Evolutionary conservation across 1,284 basidiomycete genomes (phyloP).

Genomic region (Lignosus rhinocerotis): DNA sequence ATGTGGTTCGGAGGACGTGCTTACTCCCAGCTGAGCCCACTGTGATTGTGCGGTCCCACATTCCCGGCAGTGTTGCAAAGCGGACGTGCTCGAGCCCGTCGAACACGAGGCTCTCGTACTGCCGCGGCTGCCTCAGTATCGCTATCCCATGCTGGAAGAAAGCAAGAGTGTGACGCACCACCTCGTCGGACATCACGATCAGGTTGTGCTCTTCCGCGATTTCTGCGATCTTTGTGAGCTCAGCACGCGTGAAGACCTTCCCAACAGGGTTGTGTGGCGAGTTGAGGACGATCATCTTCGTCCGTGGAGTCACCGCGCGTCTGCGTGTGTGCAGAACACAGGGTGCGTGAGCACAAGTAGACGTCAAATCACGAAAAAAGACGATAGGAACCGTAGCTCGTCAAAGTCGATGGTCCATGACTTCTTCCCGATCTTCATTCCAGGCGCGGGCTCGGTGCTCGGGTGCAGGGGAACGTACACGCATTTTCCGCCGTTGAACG

Average conservation of each 20-base stretch:
- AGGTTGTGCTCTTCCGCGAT: slow-evolving; percentile 94
- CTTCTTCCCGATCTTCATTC: slow-evolving; percentile 60
- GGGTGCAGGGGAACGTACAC: slow-evolving; percentile 95
- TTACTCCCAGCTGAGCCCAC: slow-evolving; percentile 77
- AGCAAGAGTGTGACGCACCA: slow-evolving; percentile 53
- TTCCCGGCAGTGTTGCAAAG: slow-evolving; percentile 90
- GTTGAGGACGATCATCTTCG: slow-evolving; percentile 92
- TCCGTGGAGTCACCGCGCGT: slow-evolving; percentile 77
- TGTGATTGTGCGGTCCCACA: slow-evolving; percentile 94
- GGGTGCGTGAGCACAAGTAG: not conserved
- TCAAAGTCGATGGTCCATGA: slow-evolving; percentile 88
- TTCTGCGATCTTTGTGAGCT: slow-evolving; percentile 82
- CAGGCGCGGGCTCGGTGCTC: slow-evolving; percentile 44
- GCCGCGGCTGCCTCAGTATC: not conserved
- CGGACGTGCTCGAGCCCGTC: slow-evolving; percentile 86
- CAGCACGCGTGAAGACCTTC: slow-evolving; percentile 86
- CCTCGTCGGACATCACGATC: slow-evolving; percentile 93
- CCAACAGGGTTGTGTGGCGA: slow-evolving; percentile 96
- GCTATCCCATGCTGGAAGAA: not conserved
- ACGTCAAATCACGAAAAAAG: not conserved
- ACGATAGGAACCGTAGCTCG: slow-evolving; percentile 66
- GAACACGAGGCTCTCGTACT: slow-evolving; percentile 94
- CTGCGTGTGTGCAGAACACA: slow-evolving; percentile 36
- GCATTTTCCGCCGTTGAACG: slow-evolving; percentile 90
- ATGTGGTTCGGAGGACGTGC: slow-evolving; percentile 33